phyloP scores from a whole-genome alignment of 2,329 filamentous ascomycete genomes.

The Zopfia rhizophila region DNA sequence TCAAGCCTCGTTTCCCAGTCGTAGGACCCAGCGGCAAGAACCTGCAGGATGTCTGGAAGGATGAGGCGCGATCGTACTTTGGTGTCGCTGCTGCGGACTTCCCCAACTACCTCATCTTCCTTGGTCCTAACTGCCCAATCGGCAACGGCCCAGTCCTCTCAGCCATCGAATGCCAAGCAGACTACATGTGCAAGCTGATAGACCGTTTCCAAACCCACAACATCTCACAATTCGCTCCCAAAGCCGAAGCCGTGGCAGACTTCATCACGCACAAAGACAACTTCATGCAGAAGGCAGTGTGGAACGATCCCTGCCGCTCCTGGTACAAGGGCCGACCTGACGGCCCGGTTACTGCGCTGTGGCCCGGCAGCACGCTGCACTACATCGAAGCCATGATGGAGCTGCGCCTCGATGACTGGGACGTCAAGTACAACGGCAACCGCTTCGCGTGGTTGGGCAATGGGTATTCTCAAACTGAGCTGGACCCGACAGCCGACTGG shows the following conservation, averaged over 20 bases:
- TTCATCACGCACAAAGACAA: slow-evolving; percentile 60
- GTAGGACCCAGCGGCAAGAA: slow-evolving; percentile 51
- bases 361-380: slow-evolving; percentile 61
- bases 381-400: slow-evolving; percentile 61
- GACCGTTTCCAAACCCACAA: slow-evolving; percentile 62
- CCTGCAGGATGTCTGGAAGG: slow-evolving; percentile 58
- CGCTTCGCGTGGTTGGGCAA: slow-evolving; percentile 53
- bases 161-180: slow-evolving; percentile 59
- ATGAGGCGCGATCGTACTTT: slow-evolving; percentile 56
- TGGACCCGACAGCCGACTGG: slow-evolving; percentile 49
- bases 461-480: slow-evolving; percentile 47
- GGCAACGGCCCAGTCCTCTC: slow-evolving; percentile 55
- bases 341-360: slow-evolving; percentile 53
- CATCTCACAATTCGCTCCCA: slow-evolving; percentile 58
- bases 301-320: slow-evolving; percentile 56
- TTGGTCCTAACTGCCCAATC: slow-evolving; percentile 56
- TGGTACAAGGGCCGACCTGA: slow-evolving; percentile 54
- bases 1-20: slow-evolving; percentile 59
- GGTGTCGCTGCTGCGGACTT: slow-evolving; percentile 58
- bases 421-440: slow-evolving; percentile 53
- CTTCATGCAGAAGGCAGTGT: slow-evolving; percentile 60
- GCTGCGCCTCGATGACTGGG: slow-evolving; percentile 59
- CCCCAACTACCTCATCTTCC: slow-evolving; percentile 59
- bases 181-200: slow-evolving; percentile 63
- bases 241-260: slow-evolving; percentile 59